Evolutionary conservation across 306 rosid genomes (phyloP).

Genomic region (Vigna angularis): DNA sequence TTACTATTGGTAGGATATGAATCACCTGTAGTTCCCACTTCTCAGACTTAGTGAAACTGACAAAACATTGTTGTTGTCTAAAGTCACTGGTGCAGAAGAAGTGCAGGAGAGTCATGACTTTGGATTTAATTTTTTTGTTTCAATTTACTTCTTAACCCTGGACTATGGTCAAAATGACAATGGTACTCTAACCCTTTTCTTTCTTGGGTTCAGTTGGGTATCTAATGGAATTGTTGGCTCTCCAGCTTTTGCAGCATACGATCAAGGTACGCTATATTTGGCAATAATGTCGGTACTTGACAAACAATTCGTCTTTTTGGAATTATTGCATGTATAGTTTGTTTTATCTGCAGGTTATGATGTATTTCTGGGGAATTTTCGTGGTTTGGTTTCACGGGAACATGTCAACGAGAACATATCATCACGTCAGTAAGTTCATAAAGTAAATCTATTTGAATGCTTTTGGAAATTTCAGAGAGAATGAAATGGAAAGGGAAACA

Average conservation of each 20-base stretch:
- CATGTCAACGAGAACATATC: conserved; percentile 77
- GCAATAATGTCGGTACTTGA: conserved; percentile 4
- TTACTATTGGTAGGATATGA: neutral
- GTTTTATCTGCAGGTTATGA: conserved; percentile 70
- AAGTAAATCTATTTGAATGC: conserved; percentile 9
- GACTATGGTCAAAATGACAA: conserved; percentile 10
- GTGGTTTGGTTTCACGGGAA: conserved; percentile 90
- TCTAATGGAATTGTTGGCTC: conserved; percentile 98
- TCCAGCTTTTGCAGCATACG: conserved; percentile 97
- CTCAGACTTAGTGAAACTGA: neutral
- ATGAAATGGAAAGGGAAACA: neutral
- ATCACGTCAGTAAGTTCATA: conserved; percentile 72
- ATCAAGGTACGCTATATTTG: conserved; percentile 75
- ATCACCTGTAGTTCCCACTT: neutral
- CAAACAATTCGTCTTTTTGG: neutral
- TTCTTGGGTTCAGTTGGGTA: conserved; percentile 75
- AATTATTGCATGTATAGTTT: conserved; percentile 29
- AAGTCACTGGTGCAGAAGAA: neutral
- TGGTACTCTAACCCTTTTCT: conserved; percentile 11
- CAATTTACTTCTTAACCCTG: neutral
- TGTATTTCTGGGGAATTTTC: conserved; percentile 84
- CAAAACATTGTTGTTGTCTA: neutral
- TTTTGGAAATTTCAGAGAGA: neutral
- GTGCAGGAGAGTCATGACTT: neutral
- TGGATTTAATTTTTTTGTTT: neutral